Base-by-base conservation (phyloP, 257 asterid species). In the Petrea volubilis region DNA sequence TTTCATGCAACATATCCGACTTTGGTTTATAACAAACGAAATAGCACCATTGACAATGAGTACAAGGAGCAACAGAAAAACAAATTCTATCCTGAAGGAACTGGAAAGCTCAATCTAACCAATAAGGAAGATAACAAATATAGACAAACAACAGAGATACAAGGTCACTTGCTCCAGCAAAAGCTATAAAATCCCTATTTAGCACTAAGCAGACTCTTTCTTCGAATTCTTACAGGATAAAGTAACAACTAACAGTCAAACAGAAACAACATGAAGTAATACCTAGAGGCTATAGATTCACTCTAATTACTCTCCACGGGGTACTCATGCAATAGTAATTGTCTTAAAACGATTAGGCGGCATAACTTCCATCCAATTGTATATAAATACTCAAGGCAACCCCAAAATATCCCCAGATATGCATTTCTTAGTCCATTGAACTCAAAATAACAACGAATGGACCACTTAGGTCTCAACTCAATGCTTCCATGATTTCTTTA, bases 101-200 rank as follows among this genome's bases (percentile, higher is more conserved):
- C 17, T n/a, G 50, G 28, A 34, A 46, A 55, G 29, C 28, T 20
- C 51, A 73, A 41, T 23, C 64, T 44, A 13, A 49, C 63, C 23
- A 66, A 36, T 20, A 18, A 7, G 56, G 12, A 68, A 68, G 27
- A 33, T 18, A 17, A 20, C 28, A 34, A 44, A 23, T 21, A 41
- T 41, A 41, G 27, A 40, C 9, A 69, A 18, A 43, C 60, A 55
- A 64, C 41, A 65, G 5, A 57, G 61, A 49, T 18, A 38, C 71
- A 18, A 46, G 36, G 21, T 29, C 34, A 57, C 12, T 28, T 33
- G 21, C 60, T 34, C 55, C 29, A 58, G 27, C 74, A 59, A 57
- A 49, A 21, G 25, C 14, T 34, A 59, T 27, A 31, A 8, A 33
- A 18, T 47, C 11, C 61, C 2, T 46, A 31, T 44, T 31, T n/a